Conservation (phyloP, 106 monocot genomes). For the Agapanthus africanus region DNA sequence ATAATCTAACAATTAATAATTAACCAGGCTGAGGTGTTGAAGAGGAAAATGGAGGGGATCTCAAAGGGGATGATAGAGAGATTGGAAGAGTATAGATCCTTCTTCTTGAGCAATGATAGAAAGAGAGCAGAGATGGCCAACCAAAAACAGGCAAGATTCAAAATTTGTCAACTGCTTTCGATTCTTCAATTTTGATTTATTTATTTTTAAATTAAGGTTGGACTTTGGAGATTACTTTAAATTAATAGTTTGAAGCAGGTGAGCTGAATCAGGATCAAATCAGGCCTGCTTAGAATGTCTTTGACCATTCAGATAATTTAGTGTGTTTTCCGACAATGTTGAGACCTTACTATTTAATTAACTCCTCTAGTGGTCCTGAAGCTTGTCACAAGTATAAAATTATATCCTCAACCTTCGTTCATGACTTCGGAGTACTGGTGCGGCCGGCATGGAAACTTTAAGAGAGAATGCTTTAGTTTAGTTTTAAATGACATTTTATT, state of each 20-base stretch:
- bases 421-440: too few relatives aligned
- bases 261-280: conserved; percentile 3
- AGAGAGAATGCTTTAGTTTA: too few relatives aligned
- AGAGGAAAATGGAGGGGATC: conserved; percentile 69
- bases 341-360: too few relatives aligned
- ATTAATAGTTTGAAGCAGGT: background rate
- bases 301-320: background rate
- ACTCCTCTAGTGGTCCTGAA: too few relatives aligned
- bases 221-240: background rate
- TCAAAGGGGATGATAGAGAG: conserved; percentile 65
- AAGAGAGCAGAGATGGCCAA: background rate
- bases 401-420: too few relatives aligned
- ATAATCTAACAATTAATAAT: background rate
- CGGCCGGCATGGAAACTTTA: too few relatives aligned
- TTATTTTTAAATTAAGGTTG: background rate
- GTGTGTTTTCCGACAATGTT: too few relatives aligned
- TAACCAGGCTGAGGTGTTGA: conserved; percentile 52
- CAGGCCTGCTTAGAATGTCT: background rate
- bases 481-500: background rate
- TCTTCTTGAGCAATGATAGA: conserved; percentile 6
- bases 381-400: too few relatives aligned
- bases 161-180: background rate
- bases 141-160: conserved; percentile 20
- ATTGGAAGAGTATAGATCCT: conserved; percentile 30
- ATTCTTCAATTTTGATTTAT: background rate